Evolutionary conservation across 345 rosid species (phyloP).

Genomic region (Limnanthes douglasii): DNA sequence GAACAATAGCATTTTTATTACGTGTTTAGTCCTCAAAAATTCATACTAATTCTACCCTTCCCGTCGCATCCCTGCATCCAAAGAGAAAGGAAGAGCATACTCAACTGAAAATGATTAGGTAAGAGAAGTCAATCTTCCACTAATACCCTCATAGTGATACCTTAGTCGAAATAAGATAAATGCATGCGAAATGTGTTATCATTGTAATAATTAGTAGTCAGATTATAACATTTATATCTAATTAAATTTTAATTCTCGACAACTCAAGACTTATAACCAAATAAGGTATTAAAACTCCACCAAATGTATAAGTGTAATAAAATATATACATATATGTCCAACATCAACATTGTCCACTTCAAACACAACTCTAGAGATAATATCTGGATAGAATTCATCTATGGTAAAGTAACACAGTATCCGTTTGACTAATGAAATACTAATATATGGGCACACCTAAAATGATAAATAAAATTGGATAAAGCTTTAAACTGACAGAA

Average conservation of each 20-base stretch:
- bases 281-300: not conserved
- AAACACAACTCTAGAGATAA: conserved; percentile 76
- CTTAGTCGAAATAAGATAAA: conserved; percentile 15
- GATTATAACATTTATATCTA: too few species aligned
- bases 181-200: not conserved
- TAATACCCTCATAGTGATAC: conserved; percentile 36
- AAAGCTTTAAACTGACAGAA: conserved; percentile 3
- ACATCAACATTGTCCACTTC: conserved; percentile 92
- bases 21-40: too few species aligned
- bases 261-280: not conserved
- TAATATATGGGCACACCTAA: conserved; percentile 75
- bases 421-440: conserved; percentile 57
- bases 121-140: conserved; percentile 57
- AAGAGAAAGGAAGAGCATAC: conserved; percentile 47
- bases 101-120: conserved; percentile 41
- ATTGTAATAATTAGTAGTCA: not conserved
- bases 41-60: too few species aligned
- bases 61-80: too few species aligned
- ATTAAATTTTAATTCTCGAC: too few species aligned
- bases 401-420: conserved; percentile 93
- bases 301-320: too few species aligned
- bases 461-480: conserved; percentile 6
- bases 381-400: conserved; percentile 91
- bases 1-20: too few species aligned
- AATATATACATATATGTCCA: too few species aligned